Base-by-base conservation (phyloP, 202 grass and related monocot species). In the Carex sylvatica region DNA sequence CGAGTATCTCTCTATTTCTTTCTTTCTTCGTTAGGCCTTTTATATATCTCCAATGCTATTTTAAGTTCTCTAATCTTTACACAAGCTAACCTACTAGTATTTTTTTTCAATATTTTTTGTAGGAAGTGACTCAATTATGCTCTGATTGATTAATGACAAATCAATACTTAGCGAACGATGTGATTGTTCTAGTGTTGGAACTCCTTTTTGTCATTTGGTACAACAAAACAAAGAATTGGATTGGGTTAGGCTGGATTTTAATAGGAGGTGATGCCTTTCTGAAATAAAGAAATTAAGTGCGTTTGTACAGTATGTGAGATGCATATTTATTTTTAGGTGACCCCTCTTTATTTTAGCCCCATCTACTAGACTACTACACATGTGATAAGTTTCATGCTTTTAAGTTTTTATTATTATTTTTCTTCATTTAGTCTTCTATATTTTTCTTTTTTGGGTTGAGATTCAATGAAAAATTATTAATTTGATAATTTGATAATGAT, bases 211-310 rank as follows among this genome's bases (percentile, higher is more conserved):
- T 78, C 53, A 59, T 60, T 78, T 59, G 53, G 18, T 78, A 59
- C 74, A 78, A 33, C 30, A 22, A 60, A 60, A 78, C 74, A 60
- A 76, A 33, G 23, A 56, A 74, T 56, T 76, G 47, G 72, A 76
- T 76, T 9, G 23, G 71, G 46, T 53, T 74, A 24, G 9, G 44
- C 23, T 31, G 23, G 49, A 31, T 75, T 75, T 75, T 30, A 75
- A 74, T 30, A 9, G 15, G 22, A 74, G n/a, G 11, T 11, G n/a
- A 6, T 10, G 30, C 16, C n/a, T 69, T 19, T 69, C 14, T 69
- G 7, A 6, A 6, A 28, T 28, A 73, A 51, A 13, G 20, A 49
- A 49, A 40, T 40, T 7, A 40, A 49, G 46, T 49, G 46, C 26
- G 42, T 70, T 20, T 70, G 35, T 70, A 46, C 1, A 20, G 55